Base-by-base conservation (phyloP, 495 filamentous ascomycete species). In the Neurospora sp. region DNA sequence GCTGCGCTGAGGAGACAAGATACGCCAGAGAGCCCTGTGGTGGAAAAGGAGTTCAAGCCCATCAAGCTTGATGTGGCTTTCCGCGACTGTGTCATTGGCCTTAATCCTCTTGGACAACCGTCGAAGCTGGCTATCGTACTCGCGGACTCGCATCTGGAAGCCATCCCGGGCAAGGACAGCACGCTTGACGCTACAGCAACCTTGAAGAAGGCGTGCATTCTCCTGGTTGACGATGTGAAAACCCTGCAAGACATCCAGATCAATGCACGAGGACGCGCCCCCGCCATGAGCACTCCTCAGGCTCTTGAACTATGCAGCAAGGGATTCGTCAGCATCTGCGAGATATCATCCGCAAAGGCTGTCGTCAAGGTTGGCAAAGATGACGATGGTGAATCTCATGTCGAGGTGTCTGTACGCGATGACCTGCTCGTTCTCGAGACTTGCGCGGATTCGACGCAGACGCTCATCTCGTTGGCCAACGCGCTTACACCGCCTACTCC, bases 391-490 rank as follows among this genome's bases (percentile, higher is more conserved):
- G 84, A 87, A 12, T 89, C 90, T 72, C 88, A 88, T 42, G 79
- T 97, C 11, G 93, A 96, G 76, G 87, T 97, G 3, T 92, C 97
- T 73, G 75, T 98, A 10, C 88, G 87, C 53, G 93, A 96, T 78
- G 92, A 96, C 78, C 85, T 99, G 3, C 85, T 98, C 38, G 89
- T 99, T 31, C 84, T 99, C 18, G 96, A 99, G 79, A 93, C 94
- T 5, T 98, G 96, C 78, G 96, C 96, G 18, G 96, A 99, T 81
- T 98, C 96, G 11, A 98, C 96, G 0, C 94, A 97, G 77, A 98
- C 96, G 1, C 87, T 99, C 3, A 90, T 96, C 69, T 89, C 86
- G 18, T 88, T 96, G 72, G 79, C 96, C 48, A 93, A 92, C 77
- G 94, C 91, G 0, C 86, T 99, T 5, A 89, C 89, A 12, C 96